Percentiles rank a stretch among this genome's conserved stretches.
Evolutionary conservation across 2,329 filamentous ascomycete species (phyloP).

Genomic region (Ceratocystis huliohia): DNA sequence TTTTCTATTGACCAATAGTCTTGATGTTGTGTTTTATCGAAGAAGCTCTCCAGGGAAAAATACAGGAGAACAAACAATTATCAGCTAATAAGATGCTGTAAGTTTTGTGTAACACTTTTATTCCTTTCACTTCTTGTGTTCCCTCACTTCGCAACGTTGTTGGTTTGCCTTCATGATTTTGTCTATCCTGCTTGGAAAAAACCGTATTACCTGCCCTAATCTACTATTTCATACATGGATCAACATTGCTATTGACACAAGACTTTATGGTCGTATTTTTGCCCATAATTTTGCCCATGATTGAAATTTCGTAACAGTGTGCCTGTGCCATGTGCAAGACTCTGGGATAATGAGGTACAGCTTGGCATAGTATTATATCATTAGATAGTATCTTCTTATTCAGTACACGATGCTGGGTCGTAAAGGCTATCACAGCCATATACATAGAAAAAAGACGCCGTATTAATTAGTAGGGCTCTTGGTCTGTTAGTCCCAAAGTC

Average conservation of each 20-base stretch:
- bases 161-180: too few species aligned
- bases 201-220: background rate
- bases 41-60: background rate
- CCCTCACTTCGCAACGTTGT: too few species aligned
- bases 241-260: background rate
- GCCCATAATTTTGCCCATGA: too few species aligned
- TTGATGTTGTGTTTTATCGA: background rate
- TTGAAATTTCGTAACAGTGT: background rate
- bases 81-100: background rate
- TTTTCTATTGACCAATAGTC: background rate
- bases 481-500: constrained; percentile 70
- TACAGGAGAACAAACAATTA: background rate
- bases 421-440: too few species aligned
- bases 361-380: too few species aligned
- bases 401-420: too few species aligned
- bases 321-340: too few species aligned
- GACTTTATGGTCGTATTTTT: too few species aligned
- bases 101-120: background rate
- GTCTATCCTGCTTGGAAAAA: too few species aligned
- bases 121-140: background rate
- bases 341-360: too few species aligned
- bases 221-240: background rate
- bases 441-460: too few species aligned
- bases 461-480: background rate
- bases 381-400: too few species aligned